Conservation (phyloP, 2,329 filamentous ascomycete species). For the Thelonectria rubi region DNA sequence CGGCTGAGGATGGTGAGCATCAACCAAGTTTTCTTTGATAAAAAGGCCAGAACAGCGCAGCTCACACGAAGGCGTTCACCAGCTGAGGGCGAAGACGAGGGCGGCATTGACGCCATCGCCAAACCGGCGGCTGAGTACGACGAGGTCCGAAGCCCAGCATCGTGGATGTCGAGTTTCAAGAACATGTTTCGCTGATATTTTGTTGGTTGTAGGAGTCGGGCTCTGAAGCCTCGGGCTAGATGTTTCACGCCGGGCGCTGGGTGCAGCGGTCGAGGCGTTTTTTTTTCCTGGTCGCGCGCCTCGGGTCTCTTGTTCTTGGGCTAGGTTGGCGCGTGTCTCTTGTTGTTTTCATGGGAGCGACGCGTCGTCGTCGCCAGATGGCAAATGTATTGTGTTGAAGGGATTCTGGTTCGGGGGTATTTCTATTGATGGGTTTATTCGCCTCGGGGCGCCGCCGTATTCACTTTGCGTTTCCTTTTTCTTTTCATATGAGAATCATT, state of each 20-base stretch:
- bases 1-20: constrained; percentile 28
- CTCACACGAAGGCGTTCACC: constrained; percentile 2
- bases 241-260: neutral
- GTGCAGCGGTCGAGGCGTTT: no score
- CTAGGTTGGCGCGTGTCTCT: neutral
- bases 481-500: neutral
- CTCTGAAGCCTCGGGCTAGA: constrained; percentile 32
- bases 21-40: neutral
- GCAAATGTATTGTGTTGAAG: constrained; percentile 7
- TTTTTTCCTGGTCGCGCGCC: neutral
- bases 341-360: neutral
- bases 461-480: constrained; percentile 1
- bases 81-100: constrained; percentile 35
- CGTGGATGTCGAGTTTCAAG: constrained; percentile 35
- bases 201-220: constrained; percentile 31
- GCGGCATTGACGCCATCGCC: constrained; percentile 27
- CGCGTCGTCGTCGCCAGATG: constrained; percentile 1
- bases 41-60: neutral
- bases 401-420: constrained; percentile 3
- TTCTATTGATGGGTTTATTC: constrained; percentile 2
- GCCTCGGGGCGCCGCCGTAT: constrained; percentile 16
- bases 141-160: constrained; percentile 40
- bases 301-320: neutral
- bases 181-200: constrained; percentile 43
- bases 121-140: constrained; percentile 9